Evolutionary conservation across 176 grass and related monocot species (phyloP).

Genomic region (Calamus simplicifolius): DNA sequence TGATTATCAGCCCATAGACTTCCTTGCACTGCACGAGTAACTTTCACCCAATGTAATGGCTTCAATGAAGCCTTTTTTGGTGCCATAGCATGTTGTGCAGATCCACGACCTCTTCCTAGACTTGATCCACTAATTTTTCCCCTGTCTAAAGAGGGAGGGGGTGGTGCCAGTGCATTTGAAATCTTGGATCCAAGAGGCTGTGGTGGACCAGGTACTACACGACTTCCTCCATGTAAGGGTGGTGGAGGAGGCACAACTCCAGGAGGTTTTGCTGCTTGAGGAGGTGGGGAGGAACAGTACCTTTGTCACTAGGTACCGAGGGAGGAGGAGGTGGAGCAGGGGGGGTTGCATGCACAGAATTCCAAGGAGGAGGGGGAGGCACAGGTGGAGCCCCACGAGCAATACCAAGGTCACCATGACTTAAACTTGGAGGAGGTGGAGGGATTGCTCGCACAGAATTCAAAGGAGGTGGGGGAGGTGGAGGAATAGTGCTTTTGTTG

Average conservation of each 20-base stretch:
- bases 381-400: not conserved
- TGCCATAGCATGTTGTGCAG: constrained; percentile 41
- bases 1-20: constrained; percentile 98
- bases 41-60: constrained; percentile 97
- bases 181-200: constrained; percentile 48
- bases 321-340: constrained; percentile 56
- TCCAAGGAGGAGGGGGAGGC: constrained; percentile 13
- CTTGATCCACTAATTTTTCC: constrained; percentile 38
- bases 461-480: not conserved
- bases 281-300: constrained; percentile 43
- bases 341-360: constrained; percentile 15
- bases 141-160: constrained; percentile 38
- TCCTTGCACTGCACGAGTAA: constrained; percentile 87
- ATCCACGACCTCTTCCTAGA: constrained; percentile 59
- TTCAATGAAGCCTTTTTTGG: constrained; percentile 84
- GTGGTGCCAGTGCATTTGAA: constrained; percentile 48
- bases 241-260: constrained; percentile 35
- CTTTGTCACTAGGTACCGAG: constrained; percentile 28
- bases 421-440: not conserved
- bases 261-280: constrained; percentile 40
- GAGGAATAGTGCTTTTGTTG: not conserved
- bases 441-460: not conserved
- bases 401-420: not conserved
- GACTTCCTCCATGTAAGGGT: constrained; percentile 8
- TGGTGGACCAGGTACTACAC: constrained; percentile 17